Base-by-base conservation (phyloP, 176 grass and related monocot species). In the Eremochloa ophiuroides region DNA sequence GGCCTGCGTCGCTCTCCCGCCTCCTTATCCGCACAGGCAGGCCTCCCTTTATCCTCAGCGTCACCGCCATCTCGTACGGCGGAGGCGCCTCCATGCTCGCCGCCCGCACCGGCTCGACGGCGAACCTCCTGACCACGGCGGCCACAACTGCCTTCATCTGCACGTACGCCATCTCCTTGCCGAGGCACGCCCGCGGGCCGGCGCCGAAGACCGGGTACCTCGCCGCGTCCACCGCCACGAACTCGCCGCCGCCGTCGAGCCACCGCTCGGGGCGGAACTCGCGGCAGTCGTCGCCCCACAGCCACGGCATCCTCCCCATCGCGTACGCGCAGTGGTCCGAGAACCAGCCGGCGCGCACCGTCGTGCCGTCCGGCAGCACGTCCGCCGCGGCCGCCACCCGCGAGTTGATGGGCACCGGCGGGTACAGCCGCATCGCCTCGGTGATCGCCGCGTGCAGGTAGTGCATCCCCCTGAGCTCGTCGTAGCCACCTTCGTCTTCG, bases 341-440 rank as follows among this genome's bases (percentile, higher is more conserved):
- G 76, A 90, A 90, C 90, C 87, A 95, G 22, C 87, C 90, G 25
- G 79, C 83, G 14, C 53, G 81, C 75, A 95, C 86, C 55, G n/a
- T 1, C 71, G 93, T 95, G 56, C 93, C 93, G 63, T 95, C 87
- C 3, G 93, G 93, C 10, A 94, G 81, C 62, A 89, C 81, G 85
- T 94, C 87, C 18, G 20, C 81, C 1, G 58, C 86, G 7, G n/a
- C 70, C 2, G 86, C 86, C 77, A 84, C 82, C 0, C 81, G 63
- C 48, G 89, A 37, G 87, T 94, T 80, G 69, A 94, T 84, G 20
- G 93, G 87, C 58, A 95, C 78, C 72, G 93, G 93, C 62, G 93
- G 93, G 85, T 95, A 92, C 76, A 95, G 68, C 62, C 93, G 74
- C 82, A 92, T 89, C 56, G 90, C 60, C 80, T 95, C 93, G 31